Percentiles rank a stretch among this genome's conserved stretches.
phyloP scores from a whole-genome alignment of 2,329 filamentous ascomycete genomes.

The Myrmaecium sp. region DNA sequence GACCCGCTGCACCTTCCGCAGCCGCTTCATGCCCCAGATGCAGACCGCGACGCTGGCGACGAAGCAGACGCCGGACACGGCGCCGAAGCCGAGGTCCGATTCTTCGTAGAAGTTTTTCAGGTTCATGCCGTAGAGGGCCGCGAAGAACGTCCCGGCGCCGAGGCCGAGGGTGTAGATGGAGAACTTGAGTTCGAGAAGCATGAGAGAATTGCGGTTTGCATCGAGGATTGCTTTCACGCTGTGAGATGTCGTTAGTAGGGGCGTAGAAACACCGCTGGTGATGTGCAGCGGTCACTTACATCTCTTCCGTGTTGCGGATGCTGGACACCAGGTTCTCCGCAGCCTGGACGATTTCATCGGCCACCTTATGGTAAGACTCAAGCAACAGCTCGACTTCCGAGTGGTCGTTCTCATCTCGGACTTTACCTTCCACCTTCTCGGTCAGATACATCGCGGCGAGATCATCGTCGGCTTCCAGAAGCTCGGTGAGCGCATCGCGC shows the following conservation, averaged over 20 bases:
- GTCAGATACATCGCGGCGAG: conserved; percentile 88
- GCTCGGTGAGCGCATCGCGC: conserved; percentile 82
- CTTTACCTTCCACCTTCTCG: conserved; percentile 61
- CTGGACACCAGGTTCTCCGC: conserved; percentile 83
- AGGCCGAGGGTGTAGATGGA: conserved; percentile 90
- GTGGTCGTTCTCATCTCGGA: conserved; percentile 67
- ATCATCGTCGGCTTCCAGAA: conserved; percentile 93
- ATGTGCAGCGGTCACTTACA: conserved; percentile 40
- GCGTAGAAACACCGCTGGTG: neutral
- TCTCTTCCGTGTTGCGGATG: conserved; percentile 96
- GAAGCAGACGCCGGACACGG: conserved; percentile 54
- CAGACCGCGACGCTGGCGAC: conserved; percentile 62
- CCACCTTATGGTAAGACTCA: conserved; percentile 94
- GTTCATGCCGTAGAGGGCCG: conserved; percentile 99
- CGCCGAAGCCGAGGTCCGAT: conserved; percentile 67
- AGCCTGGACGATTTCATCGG: conserved; percentile 93
- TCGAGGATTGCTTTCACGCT: conserved; percentile 94
- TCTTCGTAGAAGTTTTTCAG: conserved; percentile 98
- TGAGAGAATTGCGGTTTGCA: conserved; percentile 93
- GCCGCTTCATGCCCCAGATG: conserved; percentile 65
- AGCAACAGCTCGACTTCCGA: conserved; percentile 94
- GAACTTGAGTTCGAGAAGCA: conserved; percentile 93
- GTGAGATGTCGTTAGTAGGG: conserved; percentile 3
- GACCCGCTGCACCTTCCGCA: conserved; percentile 73
- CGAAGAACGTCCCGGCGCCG: conserved; percentile 84